Conservation (phyloP, 179 eudicot genomes). For the Silene noctiflora region DNA sequence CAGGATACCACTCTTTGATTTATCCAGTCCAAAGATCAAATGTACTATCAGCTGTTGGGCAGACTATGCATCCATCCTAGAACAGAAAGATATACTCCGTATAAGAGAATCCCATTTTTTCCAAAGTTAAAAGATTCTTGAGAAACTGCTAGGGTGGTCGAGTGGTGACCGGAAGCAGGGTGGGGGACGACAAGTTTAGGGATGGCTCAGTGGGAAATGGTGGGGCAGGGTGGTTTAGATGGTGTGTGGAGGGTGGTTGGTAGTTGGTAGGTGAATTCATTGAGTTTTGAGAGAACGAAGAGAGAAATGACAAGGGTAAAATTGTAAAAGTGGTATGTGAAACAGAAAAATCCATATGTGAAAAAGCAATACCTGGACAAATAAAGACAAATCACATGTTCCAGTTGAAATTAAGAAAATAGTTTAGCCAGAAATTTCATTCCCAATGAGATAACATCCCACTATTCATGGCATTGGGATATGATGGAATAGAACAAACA, state of each 20-base stretch:
- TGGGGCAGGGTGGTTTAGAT: too few species aligned
- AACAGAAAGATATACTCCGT: background rate
- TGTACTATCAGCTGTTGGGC: conserved; percentile 95
- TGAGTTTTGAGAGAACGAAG: too few species aligned
- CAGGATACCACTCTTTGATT: conserved; percentile 66
- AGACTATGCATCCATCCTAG: conserved; percentile 93
- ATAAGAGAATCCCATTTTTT: background rate
- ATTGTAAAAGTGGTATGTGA: too few species aligned
- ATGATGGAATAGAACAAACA: background rate
- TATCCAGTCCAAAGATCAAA: conserved; percentile 78
- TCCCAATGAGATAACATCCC: background rate
- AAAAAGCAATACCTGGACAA: too few species aligned
- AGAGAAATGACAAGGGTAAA: too few species aligned
- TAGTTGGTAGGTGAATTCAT: too few species aligned
- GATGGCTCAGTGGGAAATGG: too few species aligned
- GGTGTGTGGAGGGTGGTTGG: too few species aligned
- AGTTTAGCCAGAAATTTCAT: background rate
- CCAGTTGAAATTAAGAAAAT: background rate
- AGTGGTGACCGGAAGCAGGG: too few species aligned
- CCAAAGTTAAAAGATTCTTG: background rate
- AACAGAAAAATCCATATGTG: too few species aligned
- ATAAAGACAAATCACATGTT: too few species aligned
- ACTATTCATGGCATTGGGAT: background rate
- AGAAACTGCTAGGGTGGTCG: background rate
- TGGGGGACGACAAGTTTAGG: too few species aligned